phyloP scores from a whole-genome alignment of 768 basidiomycete genomes.

The Wakefieldia striispora region DNA sequence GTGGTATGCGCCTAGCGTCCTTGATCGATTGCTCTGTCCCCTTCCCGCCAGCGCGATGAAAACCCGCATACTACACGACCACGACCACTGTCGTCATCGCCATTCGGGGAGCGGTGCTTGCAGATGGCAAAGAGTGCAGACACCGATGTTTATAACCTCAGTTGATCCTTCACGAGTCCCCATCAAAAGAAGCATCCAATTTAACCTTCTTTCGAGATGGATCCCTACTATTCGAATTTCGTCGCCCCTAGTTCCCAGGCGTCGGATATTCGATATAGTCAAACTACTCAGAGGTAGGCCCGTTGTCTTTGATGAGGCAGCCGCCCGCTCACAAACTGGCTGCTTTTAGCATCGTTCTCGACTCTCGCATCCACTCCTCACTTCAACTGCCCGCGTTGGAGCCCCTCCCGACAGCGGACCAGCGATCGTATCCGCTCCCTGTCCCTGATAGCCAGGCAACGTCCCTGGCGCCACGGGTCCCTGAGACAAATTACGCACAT shows the following conservation, averaged over 20 bases:
- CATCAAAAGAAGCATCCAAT: conserved; percentile 22
- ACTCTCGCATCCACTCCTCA: background rate
- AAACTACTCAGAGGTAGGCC: conserved; percentile 14
- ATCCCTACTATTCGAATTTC: conserved; percentile 11
- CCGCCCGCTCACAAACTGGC: conserved; percentile 6
- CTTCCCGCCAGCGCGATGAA: conserved; percentile 22
- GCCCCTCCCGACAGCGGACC: background rate
- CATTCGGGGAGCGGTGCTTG: conserved; percentile 20
- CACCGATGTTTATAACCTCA: conserved; percentile 21
- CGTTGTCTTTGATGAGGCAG: conserved; percentile 4
- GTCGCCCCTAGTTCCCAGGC: background rate
- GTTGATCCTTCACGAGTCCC: conserved; percentile 11
- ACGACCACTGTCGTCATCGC: conserved; percentile 23
- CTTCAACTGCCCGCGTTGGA: background rate
- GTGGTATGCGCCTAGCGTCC: conserved; percentile 18
- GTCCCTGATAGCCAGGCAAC: background rate
- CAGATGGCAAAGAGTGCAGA: conserved; percentile 17
- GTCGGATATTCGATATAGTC: conserved; percentile 1
- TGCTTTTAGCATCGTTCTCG: conserved; percentile 13
- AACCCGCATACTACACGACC: conserved; percentile 21
- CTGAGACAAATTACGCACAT: conserved; percentile 2
- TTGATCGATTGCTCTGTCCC: conserved; percentile 21
- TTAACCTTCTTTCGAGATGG: conserved; percentile 18
- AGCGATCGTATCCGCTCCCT: conserved; percentile 5
- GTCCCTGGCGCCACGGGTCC: background rate